A percentile compares a stretch with the other conserved stretches of the same genome.
Conservation (phyloP, 352 stramenopile species). For the Phytophthora foliorum region DNA sequence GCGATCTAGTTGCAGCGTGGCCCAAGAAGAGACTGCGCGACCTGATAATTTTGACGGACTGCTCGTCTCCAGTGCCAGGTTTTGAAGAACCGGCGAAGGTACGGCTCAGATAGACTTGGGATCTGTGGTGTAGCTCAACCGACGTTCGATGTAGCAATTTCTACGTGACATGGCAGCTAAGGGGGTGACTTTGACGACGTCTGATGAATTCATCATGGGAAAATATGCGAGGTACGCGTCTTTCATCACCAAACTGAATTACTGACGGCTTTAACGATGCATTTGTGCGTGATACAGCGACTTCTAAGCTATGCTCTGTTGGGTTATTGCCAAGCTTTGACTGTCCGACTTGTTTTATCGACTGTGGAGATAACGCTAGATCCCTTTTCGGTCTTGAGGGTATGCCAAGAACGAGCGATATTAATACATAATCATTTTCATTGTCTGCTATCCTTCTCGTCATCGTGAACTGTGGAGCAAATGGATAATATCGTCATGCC, state of each 20-base stretch:
- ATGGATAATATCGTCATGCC: too few species aligned
- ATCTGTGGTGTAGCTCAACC: not conserved
- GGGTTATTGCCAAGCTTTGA: too few species aligned
- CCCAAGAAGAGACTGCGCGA: slow-evolving; percentile 63
- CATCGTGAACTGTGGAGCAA: too few species aligned
- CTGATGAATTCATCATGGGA: slow-evolving; percentile 31
- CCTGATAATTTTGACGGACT: slow-evolving; percentile 75
- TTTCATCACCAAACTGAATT: not conserved
- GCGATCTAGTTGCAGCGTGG: slow-evolving; percentile 91
- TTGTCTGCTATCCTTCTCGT: too few species aligned
- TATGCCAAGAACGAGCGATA: too few species aligned
- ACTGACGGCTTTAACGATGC: not conserved
- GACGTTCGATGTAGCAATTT: slow-evolving; percentile 45
- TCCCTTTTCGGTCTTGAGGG: too few species aligned
- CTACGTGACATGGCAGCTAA: slow-evolving; percentile 59
- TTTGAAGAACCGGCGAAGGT: slow-evolving; percentile 67
- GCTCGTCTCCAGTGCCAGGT: slow-evolving; percentile 62
- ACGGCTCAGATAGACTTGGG: slow-evolving; percentile 2
- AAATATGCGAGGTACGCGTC: slow-evolving; percentile 13
- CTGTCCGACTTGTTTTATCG: too few species aligned
- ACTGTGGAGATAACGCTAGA: too few species aligned
- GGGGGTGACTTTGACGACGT: slow-evolving; percentile 63
- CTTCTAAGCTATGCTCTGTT: not conserved
- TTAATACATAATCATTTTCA: too few species aligned
- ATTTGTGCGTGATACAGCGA: not conserved